These are phyloP conservation scores for Brasilioporus rufonigricans DNA, from an alignment of 768 basidiomycete genomes.

Conservation along the genomic window DNA sequence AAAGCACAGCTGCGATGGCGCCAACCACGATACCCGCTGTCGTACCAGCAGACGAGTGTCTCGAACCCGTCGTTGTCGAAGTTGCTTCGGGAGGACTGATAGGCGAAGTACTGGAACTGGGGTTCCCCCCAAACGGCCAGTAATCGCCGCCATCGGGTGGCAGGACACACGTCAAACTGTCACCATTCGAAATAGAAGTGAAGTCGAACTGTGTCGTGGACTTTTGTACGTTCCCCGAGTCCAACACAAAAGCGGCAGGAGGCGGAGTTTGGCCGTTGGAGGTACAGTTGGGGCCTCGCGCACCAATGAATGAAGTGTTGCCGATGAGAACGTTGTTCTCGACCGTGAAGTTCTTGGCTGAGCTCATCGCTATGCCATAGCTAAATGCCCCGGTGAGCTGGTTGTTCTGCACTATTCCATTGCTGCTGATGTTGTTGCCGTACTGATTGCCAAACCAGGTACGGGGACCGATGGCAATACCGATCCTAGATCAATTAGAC, in stretches of 20 bases:
- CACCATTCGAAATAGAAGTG: conserved; percentile 50
- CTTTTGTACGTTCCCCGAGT: conserved; percentile 38
- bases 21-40: conserved; percentile 51
- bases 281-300: conserved; percentile 64
- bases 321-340: conserved; percentile 57
- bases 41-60: conserved; percentile 27
- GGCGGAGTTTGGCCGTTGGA: conserved; percentile 45
- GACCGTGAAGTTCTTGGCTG: conserved; percentile 75
- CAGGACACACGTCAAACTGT: conserved; percentile 62
- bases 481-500: conserved; percentile 49
- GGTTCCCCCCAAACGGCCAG: conserved; percentile 68
- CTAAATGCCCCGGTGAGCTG: conserved; percentile 65
- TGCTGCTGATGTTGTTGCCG: conserved; percentile 50
- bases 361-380: conserved; percentile 68
- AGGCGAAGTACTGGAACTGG: conserved; percentile 28
- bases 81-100: conserved; percentile 13
- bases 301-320: conserved; percentile 76
- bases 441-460: conserved; percentile 69
- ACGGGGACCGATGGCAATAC: conserved; percentile 76
- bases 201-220: conserved; percentile 55
- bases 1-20: conserved; percentile 44
- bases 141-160: conserved; percentile 67
- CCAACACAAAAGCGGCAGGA: conserved; percentile 60
- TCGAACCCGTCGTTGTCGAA: too few relatives aligned
- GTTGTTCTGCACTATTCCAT: conserved; percentile 59